Percentiles rank a stretch among this genome's conserved stretches.
Conservation (phyloP, 441 rosid genomes). For the Erodium chrysanthum region DNA sequence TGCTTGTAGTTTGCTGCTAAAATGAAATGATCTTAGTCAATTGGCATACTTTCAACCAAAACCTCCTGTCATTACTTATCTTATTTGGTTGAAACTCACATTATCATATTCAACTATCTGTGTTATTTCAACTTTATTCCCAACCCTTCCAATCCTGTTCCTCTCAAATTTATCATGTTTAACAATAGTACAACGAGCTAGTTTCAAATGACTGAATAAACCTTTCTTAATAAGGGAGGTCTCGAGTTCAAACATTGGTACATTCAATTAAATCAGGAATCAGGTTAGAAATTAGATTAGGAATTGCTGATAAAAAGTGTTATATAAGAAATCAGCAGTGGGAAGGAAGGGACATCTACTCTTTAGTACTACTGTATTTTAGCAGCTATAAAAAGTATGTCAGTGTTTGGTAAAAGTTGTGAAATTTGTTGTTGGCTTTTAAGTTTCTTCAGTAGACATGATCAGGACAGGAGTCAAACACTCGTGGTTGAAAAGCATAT, state of each 20-base stretch:
- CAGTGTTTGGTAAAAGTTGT: no score
- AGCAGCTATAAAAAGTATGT: no score
- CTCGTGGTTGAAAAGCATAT: no score
- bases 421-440: no score
- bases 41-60: constrained; percentile 9
- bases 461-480: no score
- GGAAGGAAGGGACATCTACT: neutral
- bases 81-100: constrained; percentile 4
- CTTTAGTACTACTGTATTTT: no score
- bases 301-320: neutral
- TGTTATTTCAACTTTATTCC: neutral
- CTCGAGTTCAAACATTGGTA: no score
- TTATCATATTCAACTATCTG: constrained; percentile 1
- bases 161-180: neutral
- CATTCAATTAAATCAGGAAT: no score
- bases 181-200: neutral
- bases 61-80: neutral
- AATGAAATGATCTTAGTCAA: neutral
- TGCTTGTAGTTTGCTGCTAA: constrained; percentile 11
- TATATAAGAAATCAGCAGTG: neutral
- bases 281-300: no score
- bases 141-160: neutral
- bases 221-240: no score
- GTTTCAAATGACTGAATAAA: neutral
- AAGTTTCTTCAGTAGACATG: no score